These are phyloP conservation scores for Cerrena zonata DNA, from an alignment of 1,284 basidiomycete genomes.

Conservation along the genomic window DNA sequence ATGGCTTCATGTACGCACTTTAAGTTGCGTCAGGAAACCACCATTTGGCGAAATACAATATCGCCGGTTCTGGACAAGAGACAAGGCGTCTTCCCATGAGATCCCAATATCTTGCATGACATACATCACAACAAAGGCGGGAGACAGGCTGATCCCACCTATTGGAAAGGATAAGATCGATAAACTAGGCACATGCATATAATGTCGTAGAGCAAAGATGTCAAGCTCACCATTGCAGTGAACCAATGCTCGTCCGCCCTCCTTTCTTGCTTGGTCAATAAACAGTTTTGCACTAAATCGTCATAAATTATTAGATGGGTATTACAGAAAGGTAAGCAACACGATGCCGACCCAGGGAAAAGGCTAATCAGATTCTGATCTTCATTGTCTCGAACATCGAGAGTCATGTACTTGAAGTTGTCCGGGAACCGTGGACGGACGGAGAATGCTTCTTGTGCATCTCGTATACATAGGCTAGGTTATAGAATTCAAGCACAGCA, in stretches of 20 bases:
- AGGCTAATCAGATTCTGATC: slow-evolving; percentile 84
- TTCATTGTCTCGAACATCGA: slow-evolving; percentile 87
- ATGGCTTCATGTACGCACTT: slow-evolving; percentile 49
- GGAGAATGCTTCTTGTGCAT: slow-evolving; percentile 81
- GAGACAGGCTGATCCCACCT: slow-evolving; percentile 85
- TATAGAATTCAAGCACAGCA: background rate
- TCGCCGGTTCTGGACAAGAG: slow-evolving; percentile 80
- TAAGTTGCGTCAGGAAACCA: slow-evolving; percentile 82
- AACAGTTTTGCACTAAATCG: slow-evolving; percentile 51
- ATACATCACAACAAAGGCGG: slow-evolving; percentile 87
- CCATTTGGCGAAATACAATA: slow-evolving; percentile 88
- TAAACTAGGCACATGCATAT: too few species aligned
- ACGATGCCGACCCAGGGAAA: slow-evolving; percentile 60
- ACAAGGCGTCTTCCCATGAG: slow-evolving; percentile 79
- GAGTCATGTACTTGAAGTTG: slow-evolving; percentile 71
- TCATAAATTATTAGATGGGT: background rate
- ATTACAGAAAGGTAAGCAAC: background rate
- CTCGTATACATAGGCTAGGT: slow-evolving; percentile 77
- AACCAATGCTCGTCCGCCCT: slow-evolving; percentile 76
- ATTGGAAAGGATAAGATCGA: too few species aligned
- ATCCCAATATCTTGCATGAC: slow-evolving; percentile 80
- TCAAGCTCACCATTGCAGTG: slow-evolving; percentile 86
- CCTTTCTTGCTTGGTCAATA: slow-evolving; percentile 66
- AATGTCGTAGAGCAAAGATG: too few species aligned
- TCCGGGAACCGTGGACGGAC: slow-evolving; percentile 82